phyloP scores from a whole-genome alignment of 163 green algal species.

The Chlorella variabilis region DNA sequence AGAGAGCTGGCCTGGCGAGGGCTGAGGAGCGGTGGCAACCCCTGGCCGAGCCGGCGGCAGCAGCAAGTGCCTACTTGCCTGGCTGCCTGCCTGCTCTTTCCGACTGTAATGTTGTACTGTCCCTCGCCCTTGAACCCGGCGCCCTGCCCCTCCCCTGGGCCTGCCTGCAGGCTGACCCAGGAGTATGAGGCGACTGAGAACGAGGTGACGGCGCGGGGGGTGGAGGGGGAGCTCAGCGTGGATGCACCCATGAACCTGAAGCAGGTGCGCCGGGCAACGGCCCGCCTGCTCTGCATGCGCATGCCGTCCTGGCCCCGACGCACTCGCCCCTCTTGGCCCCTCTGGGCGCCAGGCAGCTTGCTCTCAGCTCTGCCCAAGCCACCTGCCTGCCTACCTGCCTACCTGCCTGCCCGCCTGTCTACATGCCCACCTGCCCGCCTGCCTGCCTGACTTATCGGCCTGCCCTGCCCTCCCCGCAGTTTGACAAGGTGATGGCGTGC shows the following conservation, averaged over 20 bases:
- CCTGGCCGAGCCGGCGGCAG: too few relatives aligned
- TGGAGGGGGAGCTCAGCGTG: constrained; percentile 2
- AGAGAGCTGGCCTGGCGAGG: too few relatives aligned
- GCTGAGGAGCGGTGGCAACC: too few relatives aligned
- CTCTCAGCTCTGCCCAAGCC: neutral
- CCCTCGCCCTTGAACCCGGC: too few relatives aligned
- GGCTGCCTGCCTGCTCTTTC: neutral
- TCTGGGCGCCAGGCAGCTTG: neutral
- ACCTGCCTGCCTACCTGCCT: neutral
- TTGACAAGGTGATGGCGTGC: constrained; percentile 40
- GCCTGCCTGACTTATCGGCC: too few relatives aligned
- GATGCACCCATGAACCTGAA: constrained; percentile 14
- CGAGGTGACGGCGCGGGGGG: neutral
- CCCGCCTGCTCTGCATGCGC: too few relatives aligned
- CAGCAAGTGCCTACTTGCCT: too few relatives aligned
- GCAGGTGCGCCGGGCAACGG: constrained; percentile 6
- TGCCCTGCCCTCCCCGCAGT: neutral
- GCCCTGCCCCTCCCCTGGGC: too few relatives aligned
- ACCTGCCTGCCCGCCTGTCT: neutral
- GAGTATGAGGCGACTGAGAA: neutral
- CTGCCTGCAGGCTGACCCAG: neutral
- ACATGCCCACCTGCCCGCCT: neutral
- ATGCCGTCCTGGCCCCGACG: too few relatives aligned
- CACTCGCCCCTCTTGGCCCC: too few relatives aligned
- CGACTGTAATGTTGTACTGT: neutral